phyloP scores from a whole-genome alignment of 1,284 basidiomycete species.

The Athelia psychrophila region DNA sequence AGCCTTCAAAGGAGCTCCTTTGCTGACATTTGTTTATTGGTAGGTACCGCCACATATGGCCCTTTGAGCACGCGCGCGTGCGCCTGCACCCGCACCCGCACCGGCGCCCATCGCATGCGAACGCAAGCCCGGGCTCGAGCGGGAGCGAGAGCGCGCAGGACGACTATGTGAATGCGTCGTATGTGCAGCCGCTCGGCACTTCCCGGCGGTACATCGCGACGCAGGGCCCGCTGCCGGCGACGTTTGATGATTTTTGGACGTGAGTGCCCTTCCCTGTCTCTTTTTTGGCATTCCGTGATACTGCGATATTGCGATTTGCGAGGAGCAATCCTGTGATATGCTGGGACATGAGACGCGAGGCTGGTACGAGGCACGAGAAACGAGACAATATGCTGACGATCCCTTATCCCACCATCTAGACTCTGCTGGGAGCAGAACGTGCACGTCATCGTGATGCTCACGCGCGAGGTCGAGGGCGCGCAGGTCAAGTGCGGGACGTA shows the following conservation, averaged over 20 bases:
- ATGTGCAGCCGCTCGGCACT: conserved; percentile 83
- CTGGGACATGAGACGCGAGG: too few species aligned
- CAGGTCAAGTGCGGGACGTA: conserved; percentile 91
- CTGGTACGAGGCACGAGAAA: too few species aligned
- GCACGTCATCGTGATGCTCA: conserved; percentile 85
- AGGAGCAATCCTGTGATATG: too few species aligned
- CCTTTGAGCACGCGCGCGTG: conserved; percentile 91
- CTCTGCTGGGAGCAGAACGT: conserved; percentile 82
- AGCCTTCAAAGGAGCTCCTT: too few species aligned
- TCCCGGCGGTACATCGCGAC: conserved; percentile 89
- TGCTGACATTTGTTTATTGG: not conserved
- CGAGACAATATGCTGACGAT: too few species aligned
- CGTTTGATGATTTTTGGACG: conserved; percentile 96
- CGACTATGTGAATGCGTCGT: conserved; percentile 94
- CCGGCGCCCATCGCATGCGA: conserved; percentile 4
- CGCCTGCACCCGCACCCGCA: conserved; percentile 47
- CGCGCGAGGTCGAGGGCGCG: conserved; percentile 87
- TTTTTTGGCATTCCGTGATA: too few species aligned
- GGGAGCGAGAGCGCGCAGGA: conserved; percentile 43
- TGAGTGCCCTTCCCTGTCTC: conserved; percentile 41
- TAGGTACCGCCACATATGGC: conserved; percentile 87
- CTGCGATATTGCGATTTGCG: too few species aligned
- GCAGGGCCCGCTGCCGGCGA: conserved; percentile 90
- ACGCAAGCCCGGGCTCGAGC: too few species aligned
- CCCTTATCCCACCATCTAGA: too few species aligned